Conservation (phyloP, 2,329 filamentous ascomycete species). For the Pseudogymnoascus destructans region DNA sequence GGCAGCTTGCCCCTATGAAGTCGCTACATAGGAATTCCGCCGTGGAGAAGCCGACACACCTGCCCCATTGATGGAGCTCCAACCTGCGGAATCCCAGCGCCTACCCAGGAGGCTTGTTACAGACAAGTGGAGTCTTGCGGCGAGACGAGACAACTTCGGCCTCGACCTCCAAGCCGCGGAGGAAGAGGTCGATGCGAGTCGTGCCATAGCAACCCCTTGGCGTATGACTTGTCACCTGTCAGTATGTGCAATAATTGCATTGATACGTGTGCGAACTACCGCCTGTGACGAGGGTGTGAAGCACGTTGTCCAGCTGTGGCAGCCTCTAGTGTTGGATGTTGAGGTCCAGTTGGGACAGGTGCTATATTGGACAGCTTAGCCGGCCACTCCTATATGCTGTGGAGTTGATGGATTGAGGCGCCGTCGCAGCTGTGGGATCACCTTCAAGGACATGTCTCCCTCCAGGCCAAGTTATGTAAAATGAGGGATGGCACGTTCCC, state of each 20-base stretch:
- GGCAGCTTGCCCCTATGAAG: neutral
- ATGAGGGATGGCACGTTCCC: conserved; percentile 1
- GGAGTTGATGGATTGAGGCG: neutral
- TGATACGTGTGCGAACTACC: neutral
- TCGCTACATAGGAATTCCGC: neutral
- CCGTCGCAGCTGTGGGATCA: neutral
- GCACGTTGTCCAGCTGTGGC: no score
- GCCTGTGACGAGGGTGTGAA: conserved; percentile 1
- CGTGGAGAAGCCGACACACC: neutral
- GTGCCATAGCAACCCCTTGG: neutral
- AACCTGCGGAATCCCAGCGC: neutral
- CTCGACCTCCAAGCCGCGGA: neutral
- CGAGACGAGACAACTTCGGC: conserved; percentile 4
- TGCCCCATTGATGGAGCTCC: neutral
- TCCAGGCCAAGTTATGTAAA: neutral
- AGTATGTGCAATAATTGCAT: neutral
- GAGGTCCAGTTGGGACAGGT: neutral
- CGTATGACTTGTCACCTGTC: neutral
- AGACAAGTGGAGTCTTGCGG: neutral
- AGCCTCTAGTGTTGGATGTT: no score
- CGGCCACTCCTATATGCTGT: neutral
- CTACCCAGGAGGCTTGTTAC: conserved; percentile 4
- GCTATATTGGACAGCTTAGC: neutral
- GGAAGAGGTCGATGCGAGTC: neutral
- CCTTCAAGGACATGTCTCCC: neutral